phyloP scores from a whole-genome alignment of 1,139 yeast genomes.

The Yamadazyma pseudoaaseri region DNA sequence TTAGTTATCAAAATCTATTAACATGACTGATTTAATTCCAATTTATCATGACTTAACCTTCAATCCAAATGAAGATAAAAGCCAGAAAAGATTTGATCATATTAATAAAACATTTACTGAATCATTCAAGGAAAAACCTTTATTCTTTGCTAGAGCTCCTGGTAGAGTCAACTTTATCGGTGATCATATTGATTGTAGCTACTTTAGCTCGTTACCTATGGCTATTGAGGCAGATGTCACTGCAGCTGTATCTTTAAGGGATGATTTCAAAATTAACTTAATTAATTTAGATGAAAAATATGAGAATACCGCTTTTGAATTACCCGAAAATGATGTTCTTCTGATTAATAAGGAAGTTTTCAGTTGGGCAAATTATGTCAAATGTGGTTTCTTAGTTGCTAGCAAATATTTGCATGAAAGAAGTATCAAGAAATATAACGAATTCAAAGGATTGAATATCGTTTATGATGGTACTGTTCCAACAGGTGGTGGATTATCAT shows the following conservation, averaged over 20 bases:
- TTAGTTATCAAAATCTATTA: too few relatives aligned
- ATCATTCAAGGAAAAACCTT: constrained; percentile 28
- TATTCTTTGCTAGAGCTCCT: constrained; percentile 60
- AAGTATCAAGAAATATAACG: constrained; percentile 21
- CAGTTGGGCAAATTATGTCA: constrained; percentile 69
- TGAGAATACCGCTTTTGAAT: constrained; percentile 27
- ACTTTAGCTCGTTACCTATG: constrained; percentile 73
- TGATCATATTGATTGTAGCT: constrained; percentile 71
- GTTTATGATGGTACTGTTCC: constrained; percentile 68
- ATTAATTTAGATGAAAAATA: constrained; percentile 41
- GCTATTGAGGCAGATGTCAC: constrained; percentile 68
- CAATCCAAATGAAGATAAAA: constrained; percentile 28
- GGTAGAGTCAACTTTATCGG: constrained; percentile 77
- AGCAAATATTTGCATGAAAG: constrained; percentile 45
- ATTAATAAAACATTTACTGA: constrained; percentile 20
- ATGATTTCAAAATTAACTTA: constrained; percentile 32
- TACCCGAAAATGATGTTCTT: constrained; percentile 41
- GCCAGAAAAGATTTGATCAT: constrained; percentile 25
- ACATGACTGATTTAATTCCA: constrained; percentile 25
- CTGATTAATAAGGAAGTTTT: constrained; percentile 46
- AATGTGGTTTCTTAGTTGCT: constrained; percentile 65
- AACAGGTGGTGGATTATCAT: constrained; percentile 70
- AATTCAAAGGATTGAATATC: constrained; percentile 49
- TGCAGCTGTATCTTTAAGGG: constrained; percentile 45
- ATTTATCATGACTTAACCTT: constrained; percentile 33